Evolutionary conservation across 768 basidiomycete species (phyloP).

Genomic region (Phaeotremella fagi): DNA sequence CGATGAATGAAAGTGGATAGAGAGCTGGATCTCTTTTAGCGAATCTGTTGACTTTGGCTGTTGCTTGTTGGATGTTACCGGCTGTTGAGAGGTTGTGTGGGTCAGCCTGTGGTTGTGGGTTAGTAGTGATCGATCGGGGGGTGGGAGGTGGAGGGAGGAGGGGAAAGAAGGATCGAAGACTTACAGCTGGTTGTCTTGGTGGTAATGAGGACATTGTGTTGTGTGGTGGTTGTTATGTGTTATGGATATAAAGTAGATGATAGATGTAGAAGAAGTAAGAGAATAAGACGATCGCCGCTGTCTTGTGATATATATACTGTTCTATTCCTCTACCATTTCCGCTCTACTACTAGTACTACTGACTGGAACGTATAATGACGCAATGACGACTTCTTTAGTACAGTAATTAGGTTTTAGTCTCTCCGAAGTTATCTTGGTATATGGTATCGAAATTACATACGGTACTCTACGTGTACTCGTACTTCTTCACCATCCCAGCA

Average conservation of each 20-base stretch:
- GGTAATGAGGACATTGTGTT: slow-evolving; percentile 19
- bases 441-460: too few species aligned
- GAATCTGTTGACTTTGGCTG: slow-evolving; percentile 42
- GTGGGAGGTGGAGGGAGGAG: background rate
- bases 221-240: slow-evolving; percentile 1
- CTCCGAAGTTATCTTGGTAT: too few species aligned
- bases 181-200: slow-evolving; percentile 12
- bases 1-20: slow-evolving; percentile 44
- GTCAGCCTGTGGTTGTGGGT: slow-evolving; percentile 20
- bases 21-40: slow-evolving; percentile 48
- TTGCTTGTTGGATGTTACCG: slow-evolving; percentile 37
- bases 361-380: background rate
- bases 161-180: background rate
- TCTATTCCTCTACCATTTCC: background rate
- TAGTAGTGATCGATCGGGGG: background rate
- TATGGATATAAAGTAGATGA: background rate
- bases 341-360: background rate
- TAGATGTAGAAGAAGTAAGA: background rate
- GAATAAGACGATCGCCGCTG: background rate
- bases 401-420: background rate
- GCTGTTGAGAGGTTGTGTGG: slow-evolving; percentile 35
- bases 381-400: background rate
- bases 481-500: too few species aligned
- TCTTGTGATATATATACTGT: background rate
- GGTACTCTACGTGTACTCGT: too few species aligned